phyloP scores from a whole-genome alignment of 805 yeast genomes.

The Tanozyma kutaoensis region DNA sequence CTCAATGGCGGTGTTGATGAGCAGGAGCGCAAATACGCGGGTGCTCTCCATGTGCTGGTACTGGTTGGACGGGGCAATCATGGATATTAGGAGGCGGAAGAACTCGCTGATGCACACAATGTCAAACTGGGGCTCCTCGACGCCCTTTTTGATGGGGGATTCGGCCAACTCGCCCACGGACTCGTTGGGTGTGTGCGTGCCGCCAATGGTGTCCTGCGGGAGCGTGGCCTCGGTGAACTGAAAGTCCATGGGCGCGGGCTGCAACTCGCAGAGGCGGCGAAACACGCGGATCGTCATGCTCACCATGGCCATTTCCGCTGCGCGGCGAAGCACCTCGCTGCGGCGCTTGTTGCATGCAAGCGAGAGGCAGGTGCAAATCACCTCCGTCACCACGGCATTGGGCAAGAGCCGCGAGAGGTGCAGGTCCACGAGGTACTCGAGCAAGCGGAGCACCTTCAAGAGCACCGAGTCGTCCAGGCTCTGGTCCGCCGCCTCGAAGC shows the following conservation, averaged over 20 bases:
- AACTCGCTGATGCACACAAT: slow-evolving; percentile 66
- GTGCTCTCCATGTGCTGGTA: slow-evolving; percentile 80
- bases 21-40: slow-evolving; percentile 66
- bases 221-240: slow-evolving; percentile 33
- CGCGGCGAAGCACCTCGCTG: slow-evolving; percentile 75
- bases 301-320: slow-evolving; percentile 76
- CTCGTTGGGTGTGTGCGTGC: no score
- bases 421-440: slow-evolving; percentile 56
- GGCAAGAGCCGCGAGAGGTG: slow-evolving; percentile 53
- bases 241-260: slow-evolving; percentile 38
- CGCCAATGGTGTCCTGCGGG: slow-evolving; percentile 50
- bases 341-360: slow-evolving; percentile 87
- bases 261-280: slow-evolving; percentile 41
- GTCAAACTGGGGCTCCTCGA: slow-evolving; percentile 37
- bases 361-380: slow-evolving; percentile 80
- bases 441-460: slow-evolving; percentile 63
- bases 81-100: slow-evolving; percentile 60
- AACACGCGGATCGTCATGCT: slow-evolving; percentile 61
- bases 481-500: slow-evolving; percentile 92
- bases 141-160: no score
- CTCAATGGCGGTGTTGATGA: slow-evolving; percentile 71
- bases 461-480: slow-evolving; percentile 85
- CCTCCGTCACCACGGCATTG: slow-evolving; percentile 77
- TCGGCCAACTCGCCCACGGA: no score
- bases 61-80: slow-evolving; percentile 72